Percentiles rank a stretch among this genome's conserved stretches.
These are phyloP conservation scores for Fusarium fujikuroi DNA, from an alignment of 2,329 filamentous ascomycete species.

Conservation along the genomic window DNA sequence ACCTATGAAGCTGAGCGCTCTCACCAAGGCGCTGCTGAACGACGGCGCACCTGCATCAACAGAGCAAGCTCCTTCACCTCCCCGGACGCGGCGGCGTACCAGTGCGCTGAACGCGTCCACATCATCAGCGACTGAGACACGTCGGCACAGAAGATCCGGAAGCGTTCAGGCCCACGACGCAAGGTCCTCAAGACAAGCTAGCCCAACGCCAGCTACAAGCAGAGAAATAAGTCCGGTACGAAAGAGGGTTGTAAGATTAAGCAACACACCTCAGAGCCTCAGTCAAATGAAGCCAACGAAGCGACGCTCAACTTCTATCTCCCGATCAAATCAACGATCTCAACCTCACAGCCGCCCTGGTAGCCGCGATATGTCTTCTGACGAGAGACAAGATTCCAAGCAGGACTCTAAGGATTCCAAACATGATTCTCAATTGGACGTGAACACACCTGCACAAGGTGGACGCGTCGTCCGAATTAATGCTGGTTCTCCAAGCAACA, in stretches of 20 bases:
- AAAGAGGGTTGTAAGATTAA: conserved; percentile 68
- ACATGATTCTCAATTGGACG: conserved; percentile 49
- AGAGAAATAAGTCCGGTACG: conserved; percentile 64
- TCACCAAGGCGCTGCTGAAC: conserved; percentile 85
- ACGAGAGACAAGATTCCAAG: conserved; percentile 52
- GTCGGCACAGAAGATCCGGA: conserved; percentile 59
- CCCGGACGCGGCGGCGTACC: conserved; percentile 59
- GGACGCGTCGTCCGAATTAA: conserved; percentile 66
- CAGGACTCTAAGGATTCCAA: conserved; percentile 29
- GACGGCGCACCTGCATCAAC: conserved; percentile 64
- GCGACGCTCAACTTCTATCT: conserved; percentile 63
- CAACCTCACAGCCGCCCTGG: conserved; percentile 52
- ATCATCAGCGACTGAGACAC: conserved; percentile 56
- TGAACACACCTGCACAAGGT: conserved; percentile 65
- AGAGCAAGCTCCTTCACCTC: conserved; percentile 56
- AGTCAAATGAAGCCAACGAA: conserved; percentile 54
- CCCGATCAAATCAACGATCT: conserved; percentile 49
- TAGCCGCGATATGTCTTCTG: conserved; percentile 55
- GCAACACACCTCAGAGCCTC: conserved; percentile 60
- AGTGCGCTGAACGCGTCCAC: conserved; percentile 60
- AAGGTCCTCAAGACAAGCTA: conserved; percentile 54
- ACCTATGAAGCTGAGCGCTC: conserved; percentile 92
- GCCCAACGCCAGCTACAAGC: conserved; percentile 54
- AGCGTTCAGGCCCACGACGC: conserved; percentile 56
- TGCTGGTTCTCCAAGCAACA: conserved; percentile 61